Evolutionary conservation across 1,284 basidiomycete species (phyloP).

Genomic region (Ceratobasidium sp.): DNA sequence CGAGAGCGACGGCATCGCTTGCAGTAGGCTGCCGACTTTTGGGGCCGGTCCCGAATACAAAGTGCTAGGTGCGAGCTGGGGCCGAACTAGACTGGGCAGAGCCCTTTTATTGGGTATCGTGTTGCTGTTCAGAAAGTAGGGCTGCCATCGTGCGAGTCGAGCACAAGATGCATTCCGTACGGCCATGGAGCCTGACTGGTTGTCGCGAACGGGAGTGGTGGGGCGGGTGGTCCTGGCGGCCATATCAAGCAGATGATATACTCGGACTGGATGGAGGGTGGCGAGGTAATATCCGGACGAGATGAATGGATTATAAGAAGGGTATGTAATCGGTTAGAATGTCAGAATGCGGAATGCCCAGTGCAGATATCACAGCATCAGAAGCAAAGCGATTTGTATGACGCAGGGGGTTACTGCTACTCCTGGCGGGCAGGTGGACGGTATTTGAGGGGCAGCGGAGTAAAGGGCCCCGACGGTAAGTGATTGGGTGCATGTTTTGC

Average conservation of each 20-base stretch:
- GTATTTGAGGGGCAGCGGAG: constrained; percentile 28
- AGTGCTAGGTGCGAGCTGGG: not conserved
- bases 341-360: not conserved
- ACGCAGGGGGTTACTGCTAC: constrained; percentile 6
- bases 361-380: constrained; percentile 3
- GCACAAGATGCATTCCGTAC: not conserved
- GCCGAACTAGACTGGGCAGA: constrained; percentile 22
- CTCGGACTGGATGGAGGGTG: not conserved
- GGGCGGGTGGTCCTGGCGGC: not conserved
- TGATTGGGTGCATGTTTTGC: constrained; percentile 8
- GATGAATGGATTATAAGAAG: not conserved
- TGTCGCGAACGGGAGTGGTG: not conserved
- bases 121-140: constrained; percentile 19
- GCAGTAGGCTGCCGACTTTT: not conserved
- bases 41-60: not conserved
- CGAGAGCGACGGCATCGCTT: not conserved
- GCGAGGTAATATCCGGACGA: not conserved
- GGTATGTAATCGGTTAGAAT: not conserved
- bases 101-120: constrained; percentile 33
- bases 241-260: not conserved
- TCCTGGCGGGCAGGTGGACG: not conserved
- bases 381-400: constrained; percentile 29
- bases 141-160: constrained; percentile 29
- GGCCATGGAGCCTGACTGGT: constrained; percentile 4
- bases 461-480: constrained; percentile 2